phyloP scores from a whole-genome alignment of 352 stramenopile species.

The Halophytophthora polymorphica region DNA sequence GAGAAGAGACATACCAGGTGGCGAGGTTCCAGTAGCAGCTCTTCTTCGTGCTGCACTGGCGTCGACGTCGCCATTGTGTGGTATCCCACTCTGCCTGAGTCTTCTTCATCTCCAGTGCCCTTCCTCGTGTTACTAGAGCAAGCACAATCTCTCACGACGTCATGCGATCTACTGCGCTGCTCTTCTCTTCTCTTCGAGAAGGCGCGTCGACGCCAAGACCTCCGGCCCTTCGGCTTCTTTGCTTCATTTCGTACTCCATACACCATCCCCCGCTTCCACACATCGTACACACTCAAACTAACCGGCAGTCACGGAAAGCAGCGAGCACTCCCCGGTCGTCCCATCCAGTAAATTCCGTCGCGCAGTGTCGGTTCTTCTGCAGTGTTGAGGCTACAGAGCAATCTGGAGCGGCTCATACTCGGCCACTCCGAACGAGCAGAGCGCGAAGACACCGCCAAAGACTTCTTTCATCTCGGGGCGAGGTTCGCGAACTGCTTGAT shows the following conservation, averaged over 20 bases:
- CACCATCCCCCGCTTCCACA: slow-evolving; percentile 33
- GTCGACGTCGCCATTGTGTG: too few relatives aligned
- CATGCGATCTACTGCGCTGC: slow-evolving; percentile 1
- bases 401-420: slow-evolving; percentile 6
- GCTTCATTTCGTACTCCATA: slow-evolving; percentile 36
- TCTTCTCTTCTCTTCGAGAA: slow-evolving; percentile 32
- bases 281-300: slow-evolving; percentile 41
- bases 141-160: too few relatives aligned
- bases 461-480: slow-evolving; percentile 61
- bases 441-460: slow-evolving; percentile 6
- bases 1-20: too few relatives aligned
- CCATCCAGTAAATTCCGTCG: neutral
- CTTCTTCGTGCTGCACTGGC: too few relatives aligned
- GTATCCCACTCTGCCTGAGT: too few relatives aligned
- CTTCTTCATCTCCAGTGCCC: too few relatives aligned
- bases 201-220: slow-evolving; percentile 16
- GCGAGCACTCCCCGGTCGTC: slow-evolving; percentile 15
- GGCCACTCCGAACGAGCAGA: slow-evolving; percentile 14
- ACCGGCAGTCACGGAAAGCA: slow-evolving; percentile 17
- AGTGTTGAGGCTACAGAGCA: neutral
- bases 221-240: slow-evolving; percentile 26
- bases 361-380: too few relatives aligned
- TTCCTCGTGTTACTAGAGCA: too few relatives aligned
- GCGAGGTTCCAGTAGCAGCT: too few relatives aligned
- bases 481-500: slow-evolving; percentile 79